Conservation (phyloP, 2,329 filamentous ascomycete species). For the Magnaporthiopsis incrustans region DNA sequence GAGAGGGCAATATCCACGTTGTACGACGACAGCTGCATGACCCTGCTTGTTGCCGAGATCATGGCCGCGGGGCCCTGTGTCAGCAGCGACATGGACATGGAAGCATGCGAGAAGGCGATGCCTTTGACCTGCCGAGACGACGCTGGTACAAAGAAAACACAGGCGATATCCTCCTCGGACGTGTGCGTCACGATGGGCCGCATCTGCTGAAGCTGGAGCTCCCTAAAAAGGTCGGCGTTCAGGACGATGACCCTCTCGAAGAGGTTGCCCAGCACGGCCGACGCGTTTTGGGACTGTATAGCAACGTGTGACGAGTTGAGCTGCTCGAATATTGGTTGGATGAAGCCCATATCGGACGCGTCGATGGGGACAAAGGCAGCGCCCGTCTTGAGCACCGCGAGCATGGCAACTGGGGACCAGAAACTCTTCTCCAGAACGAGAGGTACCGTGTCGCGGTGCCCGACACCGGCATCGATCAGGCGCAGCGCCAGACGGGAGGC, state of each 20-base stretch:
- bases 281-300: conserved; percentile 34
- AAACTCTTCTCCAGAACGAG: conserved; percentile 63
- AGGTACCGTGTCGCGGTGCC: conserved; percentile 49
- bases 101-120: conserved; percentile 53
- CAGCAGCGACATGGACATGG: conserved; percentile 45
- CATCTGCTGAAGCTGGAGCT: conserved; percentile 4
- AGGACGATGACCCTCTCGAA: conserved; percentile 30
- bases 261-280: conserved; percentile 28
- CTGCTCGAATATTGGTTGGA: conserved; percentile 33
- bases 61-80: conserved; percentile 42
- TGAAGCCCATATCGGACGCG: conserved; percentile 31
- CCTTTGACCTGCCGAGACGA: conserved; percentile 51
- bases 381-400: conserved; percentile 52
- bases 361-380: conserved; percentile 44
- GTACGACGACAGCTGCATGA: conserved; percentile 50
- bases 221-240: conserved; percentile 5
- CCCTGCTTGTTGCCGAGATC: conserved; percentile 42
- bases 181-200: conserved; percentile 14
- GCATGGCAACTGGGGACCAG: conserved; percentile 59
- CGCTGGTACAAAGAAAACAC: conserved; percentile 52
- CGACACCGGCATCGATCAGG: conserved; percentile 31
- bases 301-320: conserved; percentile 33
- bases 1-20: conserved; percentile 45
- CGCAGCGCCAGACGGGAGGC: conserved; percentile 31
- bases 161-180: conserved; percentile 42